Conservation (phyloP, 225 moss, liverwort and hornwort species). For the Bryum argenteum region DNA sequence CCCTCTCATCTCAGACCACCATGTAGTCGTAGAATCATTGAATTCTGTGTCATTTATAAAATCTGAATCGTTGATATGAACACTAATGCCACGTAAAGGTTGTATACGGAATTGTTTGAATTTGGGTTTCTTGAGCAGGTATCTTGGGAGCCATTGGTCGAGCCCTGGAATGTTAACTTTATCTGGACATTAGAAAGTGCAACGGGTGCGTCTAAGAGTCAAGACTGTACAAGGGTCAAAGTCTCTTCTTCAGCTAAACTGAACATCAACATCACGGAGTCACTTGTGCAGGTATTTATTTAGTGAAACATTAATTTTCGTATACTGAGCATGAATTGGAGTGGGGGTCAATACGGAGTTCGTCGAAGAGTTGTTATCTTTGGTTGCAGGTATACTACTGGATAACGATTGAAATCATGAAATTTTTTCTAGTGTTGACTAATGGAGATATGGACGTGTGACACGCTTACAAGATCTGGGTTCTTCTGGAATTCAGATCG, state of each 20-base stretch:
- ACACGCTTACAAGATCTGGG: constrained; percentile 14
- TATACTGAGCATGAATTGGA: constrained; percentile 9
- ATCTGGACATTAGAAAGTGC: constrained; percentile 48
- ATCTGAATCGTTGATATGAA: not conserved
- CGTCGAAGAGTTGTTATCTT: constrained; percentile 2
- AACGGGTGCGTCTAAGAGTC: constrained; percentile 47
- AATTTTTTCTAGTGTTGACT: constrained; percentile 3
- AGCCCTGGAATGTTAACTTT: constrained; percentile 80
- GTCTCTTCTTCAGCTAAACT: constrained; percentile 69
- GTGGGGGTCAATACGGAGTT: not conserved
- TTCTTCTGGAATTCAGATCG: not conserved
- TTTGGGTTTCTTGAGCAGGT: constrained; percentile 51
- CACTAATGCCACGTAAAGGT: not conserved
- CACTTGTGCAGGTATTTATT: constrained; percentile 75
- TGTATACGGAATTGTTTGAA: constrained; percentile 26
- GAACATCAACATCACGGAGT: constrained; percentile 86
- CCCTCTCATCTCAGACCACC: not conserved
- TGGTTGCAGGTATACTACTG: constrained; percentile 18
- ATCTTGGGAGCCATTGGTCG: constrained; percentile 90
- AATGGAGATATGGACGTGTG: not conserved
- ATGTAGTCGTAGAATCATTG: not conserved
- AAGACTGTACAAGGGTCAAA: constrained; percentile 59
- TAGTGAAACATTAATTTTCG: not conserved
- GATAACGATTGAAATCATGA: constrained; percentile 14
- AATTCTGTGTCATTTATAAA: not conserved